Evolutionary conservation across 2,329 filamentous ascomycete species (phyloP).

Genomic region (Sarocladium kiliense): DNA sequence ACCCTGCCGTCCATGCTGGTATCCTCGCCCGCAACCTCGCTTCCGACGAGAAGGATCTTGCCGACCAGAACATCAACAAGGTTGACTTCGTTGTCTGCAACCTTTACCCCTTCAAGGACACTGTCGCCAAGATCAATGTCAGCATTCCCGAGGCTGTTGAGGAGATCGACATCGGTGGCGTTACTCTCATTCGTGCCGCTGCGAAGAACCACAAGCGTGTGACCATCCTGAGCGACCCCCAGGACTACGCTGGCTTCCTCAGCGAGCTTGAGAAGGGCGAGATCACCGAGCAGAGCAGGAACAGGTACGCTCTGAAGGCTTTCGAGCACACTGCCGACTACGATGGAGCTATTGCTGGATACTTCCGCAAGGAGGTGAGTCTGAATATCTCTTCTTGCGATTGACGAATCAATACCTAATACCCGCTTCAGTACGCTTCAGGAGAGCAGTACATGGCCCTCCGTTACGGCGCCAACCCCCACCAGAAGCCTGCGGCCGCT

Average conservation of each 20-base stretch:
- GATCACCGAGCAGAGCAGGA: conserved; percentile 78
- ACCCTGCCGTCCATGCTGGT: conserved; percentile 84
- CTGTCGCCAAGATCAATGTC: conserved; percentile 92
- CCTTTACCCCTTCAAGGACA: conserved; percentile 98
- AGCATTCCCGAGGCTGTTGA: conserved; percentile 95
- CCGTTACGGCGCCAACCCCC: conserved; percentile 93
- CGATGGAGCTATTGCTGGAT: conserved; percentile 88
- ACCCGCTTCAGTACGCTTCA: conserved; percentile 60
- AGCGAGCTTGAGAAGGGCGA: conserved; percentile 83
- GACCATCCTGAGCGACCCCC: conserved; percentile 90
- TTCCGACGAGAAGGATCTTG: conserved; percentile 94
- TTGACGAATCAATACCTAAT: background rate
- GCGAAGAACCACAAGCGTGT: conserved; percentile 97
- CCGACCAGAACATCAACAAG: conserved; percentile 90
- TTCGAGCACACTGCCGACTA: conserved; percentile 99
- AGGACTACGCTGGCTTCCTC: conserved; percentile 91
- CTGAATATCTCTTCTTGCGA: background rate
- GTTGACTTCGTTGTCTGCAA: conserved; percentile 98
- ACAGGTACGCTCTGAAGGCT: conserved; percentile 90
- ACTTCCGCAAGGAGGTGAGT: conserved; percentile 78
- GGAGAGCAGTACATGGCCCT: conserved; percentile 78
- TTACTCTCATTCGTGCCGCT: conserved; percentile 91
- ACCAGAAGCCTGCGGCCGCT: conserved; percentile 93
- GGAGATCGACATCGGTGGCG: conserved; percentile 97
- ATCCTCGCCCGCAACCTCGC: conserved; percentile 93